A percentile compares a stretch with the other conserved stretches of the same genome.
Conservation (phyloP, 371 early-diverging fungal genomes). For the Rhizopus stolonifer region DNA sequence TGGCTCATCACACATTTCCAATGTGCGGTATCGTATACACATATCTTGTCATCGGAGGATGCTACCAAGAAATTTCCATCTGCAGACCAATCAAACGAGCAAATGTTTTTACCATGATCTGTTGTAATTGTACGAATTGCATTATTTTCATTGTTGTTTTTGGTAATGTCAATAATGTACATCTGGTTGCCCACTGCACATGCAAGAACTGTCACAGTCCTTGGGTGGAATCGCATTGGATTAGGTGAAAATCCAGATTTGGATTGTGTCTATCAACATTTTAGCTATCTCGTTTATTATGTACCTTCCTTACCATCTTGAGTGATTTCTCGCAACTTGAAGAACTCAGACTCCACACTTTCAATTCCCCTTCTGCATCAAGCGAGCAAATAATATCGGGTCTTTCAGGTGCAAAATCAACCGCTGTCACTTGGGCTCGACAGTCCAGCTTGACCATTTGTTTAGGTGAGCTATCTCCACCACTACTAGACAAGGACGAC, state of each 20-base stretch:
- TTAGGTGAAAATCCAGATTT: conserved; percentile 48
- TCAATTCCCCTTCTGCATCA: conserved; percentile 59
- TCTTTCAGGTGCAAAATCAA: conserved; percentile 55
- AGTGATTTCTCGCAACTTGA: conserved; percentile 50
- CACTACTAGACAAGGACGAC: conserved; percentile 7
- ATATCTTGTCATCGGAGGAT: conserved; percentile 54
- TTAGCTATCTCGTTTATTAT: neutral
- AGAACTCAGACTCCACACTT: conserved; percentile 50
- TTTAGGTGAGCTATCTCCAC: conserved; percentile 20
- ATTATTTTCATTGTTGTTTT: conserved; percentile 26
- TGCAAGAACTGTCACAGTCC: conserved; percentile 41
- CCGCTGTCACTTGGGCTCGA: conserved; percentile 40
- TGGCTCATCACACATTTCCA: conserved; percentile 39
- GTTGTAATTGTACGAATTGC: conserved; percentile 42
- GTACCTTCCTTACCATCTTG: conserved; percentile 38
- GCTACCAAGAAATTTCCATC: conserved; percentile 62
- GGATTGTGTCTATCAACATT: conserved; percentile 18
- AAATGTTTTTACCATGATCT: conserved; percentile 49
- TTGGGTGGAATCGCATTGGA: conserved; percentile 58
- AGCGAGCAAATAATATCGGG: conserved; percentile 53
- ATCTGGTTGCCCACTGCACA: conserved; percentile 50
- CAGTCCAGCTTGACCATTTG: conserved; percentile 37
- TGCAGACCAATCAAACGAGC: conserved; percentile 58
- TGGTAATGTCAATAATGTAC: conserved; percentile 49
- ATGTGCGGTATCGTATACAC: conserved; percentile 55